These are phyloP conservation scores for Setaria viridis DNA, from an alignment of 202 grass and related monocot genomes.

Conservation along the genomic window DNA sequence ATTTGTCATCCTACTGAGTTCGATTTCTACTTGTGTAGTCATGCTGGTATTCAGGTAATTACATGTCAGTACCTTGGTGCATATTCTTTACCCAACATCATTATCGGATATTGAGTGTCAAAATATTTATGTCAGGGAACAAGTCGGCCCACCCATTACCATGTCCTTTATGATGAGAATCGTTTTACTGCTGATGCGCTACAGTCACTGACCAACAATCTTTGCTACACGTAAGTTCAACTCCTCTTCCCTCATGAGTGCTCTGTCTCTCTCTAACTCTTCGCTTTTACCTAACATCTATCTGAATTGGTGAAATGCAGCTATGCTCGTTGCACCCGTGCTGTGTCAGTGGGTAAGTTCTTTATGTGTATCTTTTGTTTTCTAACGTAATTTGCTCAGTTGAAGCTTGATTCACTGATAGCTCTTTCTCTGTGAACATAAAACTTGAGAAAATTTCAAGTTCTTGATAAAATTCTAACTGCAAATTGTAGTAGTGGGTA, in stretches of 20 bases:
- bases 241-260: neutral
- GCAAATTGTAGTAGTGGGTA: neutral
- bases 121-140: slow-evolving; percentile 61
- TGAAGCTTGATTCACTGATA: neutral
- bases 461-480: neutral
- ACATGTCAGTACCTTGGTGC: neutral
- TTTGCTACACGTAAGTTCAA: slow-evolving; percentile 81
- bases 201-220: slow-evolving; percentile 79
- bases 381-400: slow-evolving; percentile 1
- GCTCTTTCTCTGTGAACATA: neutral
- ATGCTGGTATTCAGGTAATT: slow-evolving; percentile 85
- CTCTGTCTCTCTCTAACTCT: neutral
- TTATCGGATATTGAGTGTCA: neutral
- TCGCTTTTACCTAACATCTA: neutral
- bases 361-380: neutral
- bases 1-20: slow-evolving; percentile 92
- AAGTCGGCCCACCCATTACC: slow-evolving; percentile 79
- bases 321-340: slow-evolving; percentile 82
- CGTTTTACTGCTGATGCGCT: slow-evolving; percentile 69
- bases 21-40: slow-evolving; percentile 85
- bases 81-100: neutral
- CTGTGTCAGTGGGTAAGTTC: slow-evolving; percentile 81
- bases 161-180: slow-evolving; percentile 82
- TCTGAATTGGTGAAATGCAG: slow-evolving; percentile 51
- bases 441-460: neutral